A percentile compares a stretch with the other conserved stretches of the same genome.
These are phyloP conservation scores for Didymella pomorum DNA, from an alignment of 2,329 filamentous ascomycete genomes.

Conservation along the genomic window DNA sequence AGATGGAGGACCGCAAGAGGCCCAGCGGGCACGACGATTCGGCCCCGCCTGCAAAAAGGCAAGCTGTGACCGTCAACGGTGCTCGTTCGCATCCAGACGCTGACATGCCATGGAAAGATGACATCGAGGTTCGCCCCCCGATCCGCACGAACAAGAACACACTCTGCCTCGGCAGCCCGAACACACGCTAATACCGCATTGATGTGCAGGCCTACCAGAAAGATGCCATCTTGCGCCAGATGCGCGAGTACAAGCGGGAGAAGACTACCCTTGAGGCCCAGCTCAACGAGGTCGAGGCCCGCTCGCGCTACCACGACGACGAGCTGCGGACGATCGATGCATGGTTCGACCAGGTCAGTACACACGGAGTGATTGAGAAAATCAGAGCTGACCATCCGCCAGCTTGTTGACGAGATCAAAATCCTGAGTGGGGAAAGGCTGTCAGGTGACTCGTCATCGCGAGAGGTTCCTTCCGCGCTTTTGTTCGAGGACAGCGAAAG, in stretches of 20 bases:
- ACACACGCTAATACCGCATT: conserved; percentile 41
- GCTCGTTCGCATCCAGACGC: conserved; percentile 69
- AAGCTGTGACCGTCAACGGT: conserved; percentile 78
- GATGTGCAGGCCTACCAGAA: conserved; percentile 81
- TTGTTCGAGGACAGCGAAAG: conserved; percentile 63
- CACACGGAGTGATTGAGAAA: conserved; percentile 4
- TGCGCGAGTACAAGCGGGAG: conserved; percentile 97
- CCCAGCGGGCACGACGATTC: conserved; percentile 84
- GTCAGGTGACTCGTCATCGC: conserved; percentile 32
- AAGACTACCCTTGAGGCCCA: conserved; percentile 81
- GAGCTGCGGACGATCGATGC: conserved; percentile 88
- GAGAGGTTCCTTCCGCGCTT: conserved; percentile 61
- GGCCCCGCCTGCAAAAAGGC: conserved; percentile 89
- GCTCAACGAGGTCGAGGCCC: conserved; percentile 80
- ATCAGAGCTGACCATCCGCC: conserved; percentile 36
- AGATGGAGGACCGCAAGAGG: conserved; percentile 99
- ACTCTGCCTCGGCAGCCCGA: conserved; percentile 28
- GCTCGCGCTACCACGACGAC: conserved; percentile 85
- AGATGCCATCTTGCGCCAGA: conserved; percentile 95
- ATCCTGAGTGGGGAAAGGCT: conserved; percentile 52
- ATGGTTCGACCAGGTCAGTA: conserved; percentile 89
- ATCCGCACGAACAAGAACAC: conserved; percentile 32
- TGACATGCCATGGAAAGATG: conserved; percentile 75
- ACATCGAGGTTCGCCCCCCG: conserved; percentile 72
- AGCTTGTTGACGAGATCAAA: conserved; percentile 60